Conservation (phyloP, 2,329 filamentous ascomycete genomes). For the Coniella vitis region DNA sequence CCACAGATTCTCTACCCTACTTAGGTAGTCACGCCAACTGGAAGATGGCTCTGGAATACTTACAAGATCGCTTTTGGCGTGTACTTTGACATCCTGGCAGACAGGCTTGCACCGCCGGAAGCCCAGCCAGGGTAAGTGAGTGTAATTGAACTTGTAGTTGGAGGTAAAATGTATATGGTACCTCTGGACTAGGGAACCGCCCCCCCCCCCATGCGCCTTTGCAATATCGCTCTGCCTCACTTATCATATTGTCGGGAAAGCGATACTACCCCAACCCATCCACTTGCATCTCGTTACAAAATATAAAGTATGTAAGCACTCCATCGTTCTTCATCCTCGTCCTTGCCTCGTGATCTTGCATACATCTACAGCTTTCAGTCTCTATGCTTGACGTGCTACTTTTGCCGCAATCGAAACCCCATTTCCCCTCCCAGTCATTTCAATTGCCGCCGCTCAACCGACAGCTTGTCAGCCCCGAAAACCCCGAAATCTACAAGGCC, state of each 20-base stretch:
- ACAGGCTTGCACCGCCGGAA: no score
- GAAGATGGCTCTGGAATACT: no score
- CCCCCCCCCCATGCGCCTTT: constrained; percentile 11
- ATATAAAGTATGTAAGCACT: constrained; percentile 12
- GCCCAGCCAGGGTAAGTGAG: no score
- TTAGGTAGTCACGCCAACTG: no score
- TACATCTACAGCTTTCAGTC: background rate
- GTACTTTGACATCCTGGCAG: no score
- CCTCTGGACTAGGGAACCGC: background rate
- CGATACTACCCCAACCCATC: constrained; percentile 15
- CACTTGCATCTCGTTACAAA: background rate
- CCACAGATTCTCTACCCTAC: no score
- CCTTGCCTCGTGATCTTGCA: background rate
- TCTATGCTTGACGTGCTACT: background rate
- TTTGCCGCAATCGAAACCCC: background rate
- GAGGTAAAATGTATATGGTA: background rate
- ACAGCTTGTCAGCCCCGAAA: background rate
- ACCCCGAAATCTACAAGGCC: no score
- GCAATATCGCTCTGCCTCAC: constrained; percentile 14
- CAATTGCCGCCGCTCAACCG: background rate
- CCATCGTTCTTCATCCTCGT: constrained; percentile 1
- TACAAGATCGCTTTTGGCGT: no score
- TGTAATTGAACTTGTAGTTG: background rate
- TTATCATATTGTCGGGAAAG: constrained; percentile 6
- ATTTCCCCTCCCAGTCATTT: background rate